Evolutionary conservation across 139 green algal genomes (phyloP).

Genomic region (Volvox reticuliferus): DNA sequence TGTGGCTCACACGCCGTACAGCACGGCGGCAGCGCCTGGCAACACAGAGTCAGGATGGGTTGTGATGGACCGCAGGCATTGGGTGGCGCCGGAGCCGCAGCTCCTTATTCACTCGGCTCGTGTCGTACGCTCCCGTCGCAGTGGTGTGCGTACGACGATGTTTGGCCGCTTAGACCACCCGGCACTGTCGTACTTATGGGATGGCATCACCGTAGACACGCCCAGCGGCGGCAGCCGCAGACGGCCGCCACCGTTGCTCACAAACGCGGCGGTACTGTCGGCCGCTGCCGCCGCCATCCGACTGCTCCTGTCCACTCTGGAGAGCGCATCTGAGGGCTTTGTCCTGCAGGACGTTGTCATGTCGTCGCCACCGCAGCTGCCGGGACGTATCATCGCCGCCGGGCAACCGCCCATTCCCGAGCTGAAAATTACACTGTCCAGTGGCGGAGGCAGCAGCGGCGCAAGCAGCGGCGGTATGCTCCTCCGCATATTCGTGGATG

Average conservation of each 20-base stretch:
- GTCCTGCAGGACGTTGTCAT: slow-evolving; percentile 57
- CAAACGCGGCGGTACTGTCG: slow-evolving; percentile 52
- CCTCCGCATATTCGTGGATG: slow-evolving; percentile 43
- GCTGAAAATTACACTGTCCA: slow-evolving; percentile 30
- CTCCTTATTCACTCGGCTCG: slow-evolving; percentile 51
- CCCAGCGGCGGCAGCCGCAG: not conserved
- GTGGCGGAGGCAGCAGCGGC: not conserved
- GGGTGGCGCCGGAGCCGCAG: slow-evolving; percentile 34
- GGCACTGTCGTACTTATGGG: slow-evolving; percentile 64
- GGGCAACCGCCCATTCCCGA: slow-evolving; percentile 14
- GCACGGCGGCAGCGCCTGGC: not conserved
- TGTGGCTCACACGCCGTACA: not conserved
- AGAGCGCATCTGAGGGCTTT: not conserved
- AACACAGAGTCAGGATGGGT: not conserved
- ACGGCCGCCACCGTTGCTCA: slow-evolving; percentile 37
- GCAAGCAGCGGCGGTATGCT: not conserved
- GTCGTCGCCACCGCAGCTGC: slow-evolving; percentile 53
- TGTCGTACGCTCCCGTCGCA: slow-evolving; percentile 29
- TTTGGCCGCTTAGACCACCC: slow-evolving; percentile 54
- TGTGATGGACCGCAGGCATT: not conserved
- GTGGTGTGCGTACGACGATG: slow-evolving; percentile 16
- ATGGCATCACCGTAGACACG: slow-evolving; percentile 34
- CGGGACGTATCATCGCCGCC: slow-evolving; percentile 43
- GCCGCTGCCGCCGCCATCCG: slow-evolving; percentile 48
- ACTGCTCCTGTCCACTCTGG: slow-evolving; percentile 16